phyloP scores from a whole-genome alignment of 2,329 filamentous ascomycete genomes.

The Stenocarpella maydis region DNA sequence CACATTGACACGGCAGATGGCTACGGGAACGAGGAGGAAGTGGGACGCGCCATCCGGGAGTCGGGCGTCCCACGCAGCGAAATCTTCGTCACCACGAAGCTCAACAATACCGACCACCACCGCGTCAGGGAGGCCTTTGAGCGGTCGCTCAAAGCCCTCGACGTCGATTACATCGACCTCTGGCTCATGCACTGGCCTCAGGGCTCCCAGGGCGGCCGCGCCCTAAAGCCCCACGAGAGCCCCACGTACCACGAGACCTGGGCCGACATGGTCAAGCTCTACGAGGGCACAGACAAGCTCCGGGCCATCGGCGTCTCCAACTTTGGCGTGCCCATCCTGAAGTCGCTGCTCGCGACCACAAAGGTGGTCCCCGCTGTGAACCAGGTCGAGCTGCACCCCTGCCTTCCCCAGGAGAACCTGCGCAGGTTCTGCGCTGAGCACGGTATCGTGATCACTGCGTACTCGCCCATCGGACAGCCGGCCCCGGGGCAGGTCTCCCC shows the following conservation, averaged over 20 bases:
- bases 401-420: constrained; percentile 63
- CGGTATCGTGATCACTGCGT: constrained; percentile 71
- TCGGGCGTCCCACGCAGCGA: constrained; percentile 46
- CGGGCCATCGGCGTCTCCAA: constrained; percentile 74
- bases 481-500: constrained; percentile 9
- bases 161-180: constrained; percentile 66
- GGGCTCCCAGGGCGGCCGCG: background rate
- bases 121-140: constrained; percentile 41
- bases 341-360: constrained; percentile 67
- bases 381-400: constrained; percentile 63
- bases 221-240: constrained; percentile 18
- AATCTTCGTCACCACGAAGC: constrained; percentile 46
- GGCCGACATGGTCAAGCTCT: constrained; percentile 50
- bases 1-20: constrained; percentile 43
- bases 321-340: constrained; percentile 72
- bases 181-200: constrained; percentile 50
- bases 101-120: constrained; percentile 43
- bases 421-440: constrained; percentile 67
- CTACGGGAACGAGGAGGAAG: constrained; percentile 42
- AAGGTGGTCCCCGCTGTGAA: constrained; percentile 60
- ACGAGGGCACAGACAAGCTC: constrained; percentile 62
- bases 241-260: constrained; percentile 33
- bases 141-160: constrained; percentile 50
- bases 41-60: constrained; percentile 45
- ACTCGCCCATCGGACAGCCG: constrained; percentile 59